Evolutionary conservation across 805 yeast species (phyloP), one percentile per base, ranked within the genome.

Genomic region (Wickerhamiella brachini): DNA sequence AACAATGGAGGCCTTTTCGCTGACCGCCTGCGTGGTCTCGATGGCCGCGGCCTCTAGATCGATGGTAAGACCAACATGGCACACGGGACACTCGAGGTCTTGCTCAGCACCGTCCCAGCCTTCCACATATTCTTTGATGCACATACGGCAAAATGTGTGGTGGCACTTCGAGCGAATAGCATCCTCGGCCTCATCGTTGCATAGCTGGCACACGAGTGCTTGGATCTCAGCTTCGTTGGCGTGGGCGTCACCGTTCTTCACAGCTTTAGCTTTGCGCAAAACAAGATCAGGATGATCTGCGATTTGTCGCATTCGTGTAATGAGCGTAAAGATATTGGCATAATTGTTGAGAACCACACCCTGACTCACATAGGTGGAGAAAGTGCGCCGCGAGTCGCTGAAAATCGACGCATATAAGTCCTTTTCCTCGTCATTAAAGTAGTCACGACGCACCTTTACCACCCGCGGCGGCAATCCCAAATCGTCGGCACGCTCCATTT

Each of bases 251-350:
- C 65, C 57, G 21, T 59, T 66, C 41, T 37, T 37, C 20, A 9
- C 17, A n/a, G 20, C 41, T 7, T 15, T 37, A 38, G 65, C 63
- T 49, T 89, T 73, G 57, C 88, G 80, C 62, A 93, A 71, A 0
- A 93, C 97, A 55, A 93, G 71, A 68, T 93, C 99, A 0, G 99
- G 99, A 66, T 93, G 99, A 65, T 93, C 98, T 0, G 98, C 97
- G 59, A 93, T 72, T 67, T 93, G 98, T 60, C 99, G 78, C 98
- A 93, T 94, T 60, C 98, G 73, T 0, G 98, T 93, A 61, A 93
- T 89, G 51, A 93, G 74, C 0, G 97, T 89, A 69, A 93, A 93
- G 61, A 93, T 93, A 62, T 93, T 93, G 45, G 98, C 98, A 68
- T 93, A 93, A 65, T 93, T 93, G 68, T 93, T 93, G 53, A 93